phyloP scores from a whole-genome alignment of 257 asterid genomes.

The Scutellaria barbata region DNA sequence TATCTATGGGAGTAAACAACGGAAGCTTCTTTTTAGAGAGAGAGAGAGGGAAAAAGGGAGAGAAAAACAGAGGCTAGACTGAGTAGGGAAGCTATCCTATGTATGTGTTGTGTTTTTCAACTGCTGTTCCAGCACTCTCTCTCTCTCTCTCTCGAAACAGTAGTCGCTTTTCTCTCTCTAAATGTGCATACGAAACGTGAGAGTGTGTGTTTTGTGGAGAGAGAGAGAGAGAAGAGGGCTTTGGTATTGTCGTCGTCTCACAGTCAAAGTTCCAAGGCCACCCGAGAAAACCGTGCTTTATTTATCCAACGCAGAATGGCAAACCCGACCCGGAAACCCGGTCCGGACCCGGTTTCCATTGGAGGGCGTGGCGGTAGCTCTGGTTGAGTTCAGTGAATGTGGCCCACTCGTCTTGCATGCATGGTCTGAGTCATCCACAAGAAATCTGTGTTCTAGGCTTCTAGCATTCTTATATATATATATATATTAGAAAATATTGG shows the following conservation, averaged over 20 bases:
- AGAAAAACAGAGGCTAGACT: conserved; percentile 28
- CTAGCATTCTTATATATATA: too few relatives aligned
- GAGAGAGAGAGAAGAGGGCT: conserved; percentile 42
- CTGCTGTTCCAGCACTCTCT: neutral
- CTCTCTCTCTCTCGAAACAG: neutral
- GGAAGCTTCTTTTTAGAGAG: conserved; percentile 41
- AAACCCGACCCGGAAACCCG: conserved; percentile 17
- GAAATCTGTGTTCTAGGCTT: neutral
- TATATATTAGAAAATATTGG: too few relatives aligned
- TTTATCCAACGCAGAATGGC: conserved; percentile 37
- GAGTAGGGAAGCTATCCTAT: conserved; percentile 21
- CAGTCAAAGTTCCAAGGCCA: conserved; percentile 60
- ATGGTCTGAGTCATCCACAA: conserved; percentile 40
- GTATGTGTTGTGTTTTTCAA: conserved; percentile 40
- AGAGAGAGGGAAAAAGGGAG: neutral
- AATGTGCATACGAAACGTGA: neutral
- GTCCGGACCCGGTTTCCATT: conserved; percentile 22
- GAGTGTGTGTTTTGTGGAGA: conserved; percentile 29
- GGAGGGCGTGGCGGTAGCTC: conserved; percentile 41
- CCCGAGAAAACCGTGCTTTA: conserved; percentile 66
- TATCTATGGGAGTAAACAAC: conserved; percentile 46
- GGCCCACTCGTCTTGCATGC: conserved; percentile 61
- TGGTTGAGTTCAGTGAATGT: conserved; percentile 32
- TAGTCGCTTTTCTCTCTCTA: conserved; percentile 30
- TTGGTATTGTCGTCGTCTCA: conserved; percentile 60